These are phyloP conservation scores for Schizochytrium sp. DNA, from an alignment of 108 stramenopile species.

Conservation along the genomic window DNA sequence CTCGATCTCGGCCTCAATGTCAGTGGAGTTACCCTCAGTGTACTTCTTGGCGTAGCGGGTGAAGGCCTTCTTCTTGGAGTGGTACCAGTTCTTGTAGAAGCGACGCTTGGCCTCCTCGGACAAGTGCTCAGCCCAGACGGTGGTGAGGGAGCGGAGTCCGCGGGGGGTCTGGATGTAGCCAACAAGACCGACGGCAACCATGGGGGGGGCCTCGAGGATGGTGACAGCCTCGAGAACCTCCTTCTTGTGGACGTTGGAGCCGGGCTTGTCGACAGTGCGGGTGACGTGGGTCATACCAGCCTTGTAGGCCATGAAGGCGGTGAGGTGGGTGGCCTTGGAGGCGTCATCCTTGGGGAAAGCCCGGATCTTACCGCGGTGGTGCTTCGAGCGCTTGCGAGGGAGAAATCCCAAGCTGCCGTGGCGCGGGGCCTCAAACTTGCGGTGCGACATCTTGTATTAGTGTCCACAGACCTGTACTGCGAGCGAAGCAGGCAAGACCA, in stretches of 20 bases:
- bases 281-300: conserved; percentile 99
- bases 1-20: conserved; percentile 93
- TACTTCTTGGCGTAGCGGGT: conserved; percentile 99
- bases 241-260: conserved; percentile 99
- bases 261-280: conserved; percentile 97
- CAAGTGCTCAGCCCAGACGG: conserved; percentile 99
- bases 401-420: conserved; percentile 94
- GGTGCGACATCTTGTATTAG: conserved; percentile 86
- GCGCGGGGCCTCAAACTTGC: conserved; percentile 98
- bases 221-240: conserved; percentile 99
- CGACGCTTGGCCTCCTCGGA: conserved; percentile 98
- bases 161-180: conserved; percentile 99
- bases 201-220: conserved; percentile 98
- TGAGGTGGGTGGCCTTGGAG: conserved; percentile 89
- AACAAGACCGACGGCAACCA: conserved; percentile 98
- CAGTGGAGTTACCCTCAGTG: conserved; percentile 83
- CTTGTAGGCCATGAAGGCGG: conserved; percentile 99
- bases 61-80: conserved; percentile 99
- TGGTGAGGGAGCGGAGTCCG: conserved; percentile 96
- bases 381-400: conserved; percentile 99
- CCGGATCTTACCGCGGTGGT: conserved; percentile 94
- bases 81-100: conserved; percentile 99
- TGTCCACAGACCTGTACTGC: no score
- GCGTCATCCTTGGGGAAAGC: conserved; percentile 97
- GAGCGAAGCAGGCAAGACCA: no score